Percentiles rank a stretch among this genome's conserved stretches.
phyloP scores from a whole-genome alignment of 495 filamentous ascomycete genomes.

The Aspergillus indologenus region DNA sequence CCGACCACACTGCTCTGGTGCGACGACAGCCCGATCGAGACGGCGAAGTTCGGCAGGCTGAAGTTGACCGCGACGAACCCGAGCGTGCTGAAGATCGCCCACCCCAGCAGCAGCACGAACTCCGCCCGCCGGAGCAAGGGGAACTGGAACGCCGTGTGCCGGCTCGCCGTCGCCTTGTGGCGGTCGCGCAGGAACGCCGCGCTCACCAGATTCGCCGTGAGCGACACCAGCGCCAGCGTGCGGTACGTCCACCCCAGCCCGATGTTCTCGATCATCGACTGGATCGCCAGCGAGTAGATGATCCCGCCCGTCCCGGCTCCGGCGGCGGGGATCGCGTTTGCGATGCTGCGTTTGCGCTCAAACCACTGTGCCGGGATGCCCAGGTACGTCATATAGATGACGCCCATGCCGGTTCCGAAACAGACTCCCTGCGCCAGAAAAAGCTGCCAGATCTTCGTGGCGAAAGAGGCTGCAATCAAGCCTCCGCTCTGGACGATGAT shows the following conservation, averaged over 20 bases:
- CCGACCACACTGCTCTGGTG: conserved; percentile 60
- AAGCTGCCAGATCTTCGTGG: conserved; percentile 63
- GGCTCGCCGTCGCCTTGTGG: conserved; percentile 34
- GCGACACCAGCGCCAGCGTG: conserved; percentile 45
- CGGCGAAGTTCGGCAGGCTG: conserved; percentile 35
- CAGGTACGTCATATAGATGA: conserved; percentile 60
- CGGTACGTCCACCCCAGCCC: conserved; percentile 49
- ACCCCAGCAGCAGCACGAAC: conserved; percentile 43
- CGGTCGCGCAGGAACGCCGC: conserved; percentile 41
- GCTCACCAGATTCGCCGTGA: conserved; percentile 38
- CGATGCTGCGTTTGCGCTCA: conserved; percentile 42
- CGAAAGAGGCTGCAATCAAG: conserved; percentile 61
- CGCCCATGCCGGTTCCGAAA: conserved; percentile 69
- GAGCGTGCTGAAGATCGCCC: conserved; percentile 47
- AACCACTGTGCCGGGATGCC: conserved; percentile 76
- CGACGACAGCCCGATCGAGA: conserved; percentile 56
- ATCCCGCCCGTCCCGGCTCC: conserved; percentile 53
- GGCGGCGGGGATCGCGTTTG: conserved; percentile 46
- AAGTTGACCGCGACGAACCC: conserved; percentile 51
- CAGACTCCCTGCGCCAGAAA: conserved; percentile 69
- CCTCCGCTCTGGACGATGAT: conserved; percentile 50
- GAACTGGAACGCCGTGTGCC: conserved; percentile 30
- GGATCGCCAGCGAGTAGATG: conserved; percentile 44
- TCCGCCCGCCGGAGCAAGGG: conserved; percentile 36
- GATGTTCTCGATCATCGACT: conserved; percentile 45